These are phyloP conservation scores for Debaryomyces nepalensis DNA, from an alignment of 1,139 yeast genomes.

Conservation along the genomic window DNA sequence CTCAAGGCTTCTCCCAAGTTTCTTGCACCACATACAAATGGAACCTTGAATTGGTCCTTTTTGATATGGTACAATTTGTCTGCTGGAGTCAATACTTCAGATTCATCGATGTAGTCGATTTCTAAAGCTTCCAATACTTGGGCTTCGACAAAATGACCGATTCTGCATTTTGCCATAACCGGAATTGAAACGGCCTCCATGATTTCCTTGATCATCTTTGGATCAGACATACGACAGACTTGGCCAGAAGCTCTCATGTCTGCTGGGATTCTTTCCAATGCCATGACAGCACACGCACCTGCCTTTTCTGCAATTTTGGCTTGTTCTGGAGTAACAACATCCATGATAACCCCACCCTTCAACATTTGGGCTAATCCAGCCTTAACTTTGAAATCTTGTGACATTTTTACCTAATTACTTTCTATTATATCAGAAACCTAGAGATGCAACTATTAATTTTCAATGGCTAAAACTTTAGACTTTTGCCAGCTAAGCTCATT, in stretches of 20 bases:
- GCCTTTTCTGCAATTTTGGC: conserved; percentile 75
- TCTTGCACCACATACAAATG: conserved; percentile 87
- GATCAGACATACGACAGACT: conserved; percentile 89
- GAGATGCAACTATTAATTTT: background rate
- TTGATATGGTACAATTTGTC: conserved; percentile 70
- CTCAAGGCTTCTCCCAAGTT: conserved; percentile 85
- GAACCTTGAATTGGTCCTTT: conserved; percentile 67
- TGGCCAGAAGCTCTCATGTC: conserved; percentile 85
- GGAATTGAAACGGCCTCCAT: conserved; percentile 75
- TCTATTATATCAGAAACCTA: too few relatives aligned
- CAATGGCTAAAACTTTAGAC: too few relatives aligned
- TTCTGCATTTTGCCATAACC: conserved; percentile 88
- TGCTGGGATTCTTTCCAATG: conserved; percentile 84
- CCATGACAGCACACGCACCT: conserved; percentile 94
- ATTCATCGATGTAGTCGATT: conserved; percentile 83
- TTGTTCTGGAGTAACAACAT: conserved; percentile 57
- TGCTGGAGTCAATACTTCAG: conserved; percentile 84
- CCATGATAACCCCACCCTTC: conserved; percentile 66
- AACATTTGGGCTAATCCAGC: conserved; percentile 89
- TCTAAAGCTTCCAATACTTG: conserved; percentile 75
- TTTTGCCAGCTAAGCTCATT: too few relatives aligned
- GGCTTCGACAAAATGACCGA: conserved; percentile 86
- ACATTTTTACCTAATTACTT: conserved; percentile 29
- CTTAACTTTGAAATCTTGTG: conserved; percentile 61
- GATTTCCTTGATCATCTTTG: conserved; percentile 76